Evolutionary conservation across 2,329 filamentous ascomycete genomes (phyloP).

Genomic region (Aspergillus cejpii): DNA sequence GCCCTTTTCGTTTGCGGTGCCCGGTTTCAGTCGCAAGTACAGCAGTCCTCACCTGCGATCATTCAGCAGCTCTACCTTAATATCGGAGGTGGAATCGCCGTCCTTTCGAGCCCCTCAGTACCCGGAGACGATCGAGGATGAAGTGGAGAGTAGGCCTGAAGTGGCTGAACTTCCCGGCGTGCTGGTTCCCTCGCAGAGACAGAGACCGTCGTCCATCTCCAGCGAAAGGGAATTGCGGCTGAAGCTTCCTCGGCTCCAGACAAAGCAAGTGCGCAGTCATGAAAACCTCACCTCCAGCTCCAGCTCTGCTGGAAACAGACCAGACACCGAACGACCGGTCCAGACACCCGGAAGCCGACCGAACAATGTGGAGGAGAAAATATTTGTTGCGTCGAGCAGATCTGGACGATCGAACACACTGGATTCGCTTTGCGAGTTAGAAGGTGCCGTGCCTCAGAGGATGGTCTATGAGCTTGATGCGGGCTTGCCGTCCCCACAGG

Average conservation of each 20-base stretch:
- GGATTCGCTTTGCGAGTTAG: constrained; percentile 17
- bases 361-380: constrained; percentile 19
- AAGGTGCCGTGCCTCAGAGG: constrained; percentile 16
- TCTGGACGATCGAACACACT: constrained; percentile 11
- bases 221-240: constrained; percentile 21
- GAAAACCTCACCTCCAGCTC: neutral
- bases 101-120: neutral
- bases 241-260: constrained; percentile 23
- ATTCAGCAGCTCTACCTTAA: constrained; percentile 15
- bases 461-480: constrained; percentile 33
- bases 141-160: constrained; percentile 4
- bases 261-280: constrained; percentile 11
- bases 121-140: neutral
- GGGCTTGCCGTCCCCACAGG: constrained; percentile 15
- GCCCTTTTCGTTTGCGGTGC: constrained; percentile 17
- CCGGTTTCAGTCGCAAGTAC: constrained; percentile 14
- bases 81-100: constrained; percentile 8
- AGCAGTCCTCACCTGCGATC: constrained; percentile 15
- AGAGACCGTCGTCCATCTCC: constrained; percentile 15
- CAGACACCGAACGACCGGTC: neutral
- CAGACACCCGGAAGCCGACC: neutral
- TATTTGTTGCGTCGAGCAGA: constrained; percentile 19
- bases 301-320: constrained; percentile 2
- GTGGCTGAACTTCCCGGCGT: constrained; percentile 11
- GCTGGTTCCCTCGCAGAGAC: constrained; percentile 9